Percentiles rank a stretch among this genome's conserved stretches.
Conservation (phyloP, 1,284 basidiomycete genomes). For the Irpex sp. region DNA sequence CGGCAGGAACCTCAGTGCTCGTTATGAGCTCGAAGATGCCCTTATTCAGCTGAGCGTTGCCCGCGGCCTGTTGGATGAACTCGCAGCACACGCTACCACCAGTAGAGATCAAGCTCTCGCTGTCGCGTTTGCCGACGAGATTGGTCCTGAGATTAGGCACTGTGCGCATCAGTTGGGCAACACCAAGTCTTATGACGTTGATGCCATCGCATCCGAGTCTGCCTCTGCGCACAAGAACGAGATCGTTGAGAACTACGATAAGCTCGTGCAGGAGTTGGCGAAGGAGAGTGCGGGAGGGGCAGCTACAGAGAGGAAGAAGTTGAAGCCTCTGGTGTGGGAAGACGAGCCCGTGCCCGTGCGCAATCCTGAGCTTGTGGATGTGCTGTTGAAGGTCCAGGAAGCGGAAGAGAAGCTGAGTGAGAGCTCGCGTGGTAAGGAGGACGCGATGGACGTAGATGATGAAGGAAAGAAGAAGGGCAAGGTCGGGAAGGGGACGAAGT, state of each 20-base stretch:
- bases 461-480: constrained; percentile 30
- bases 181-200: constrained; percentile 76
- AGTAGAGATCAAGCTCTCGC: constrained; percentile 90
- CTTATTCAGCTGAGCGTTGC: constrained; percentile 76
- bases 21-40: constrained; percentile 76
- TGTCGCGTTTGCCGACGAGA: constrained; percentile 78
- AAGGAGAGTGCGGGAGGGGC: constrained; percentile 33
- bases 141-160: constrained; percentile 88
- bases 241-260: constrained; percentile 63
- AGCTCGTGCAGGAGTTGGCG: constrained; percentile 48
- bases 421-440: constrained; percentile 23
- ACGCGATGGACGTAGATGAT: constrained; percentile 21
- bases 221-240: constrained; percentile 53
- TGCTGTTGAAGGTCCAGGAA: constrained; percentile 77
- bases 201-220: constrained; percentile 72
- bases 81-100: constrained; percentile 66
- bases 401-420: constrained; percentile 55
- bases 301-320: constrained; percentile 21
- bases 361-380: constrained; percentile 89
- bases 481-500: constrained; percentile 36
- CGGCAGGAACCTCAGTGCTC: constrained; percentile 68
- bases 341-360: constrained; percentile 80
- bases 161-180: constrained; percentile 84
- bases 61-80: constrained; percentile 67
- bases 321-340: constrained; percentile 66